Evolutionary conservation across 495 filamentous ascomycete species (phyloP).

Genomic region (Lasiosphaeris hirsuta): DNA sequence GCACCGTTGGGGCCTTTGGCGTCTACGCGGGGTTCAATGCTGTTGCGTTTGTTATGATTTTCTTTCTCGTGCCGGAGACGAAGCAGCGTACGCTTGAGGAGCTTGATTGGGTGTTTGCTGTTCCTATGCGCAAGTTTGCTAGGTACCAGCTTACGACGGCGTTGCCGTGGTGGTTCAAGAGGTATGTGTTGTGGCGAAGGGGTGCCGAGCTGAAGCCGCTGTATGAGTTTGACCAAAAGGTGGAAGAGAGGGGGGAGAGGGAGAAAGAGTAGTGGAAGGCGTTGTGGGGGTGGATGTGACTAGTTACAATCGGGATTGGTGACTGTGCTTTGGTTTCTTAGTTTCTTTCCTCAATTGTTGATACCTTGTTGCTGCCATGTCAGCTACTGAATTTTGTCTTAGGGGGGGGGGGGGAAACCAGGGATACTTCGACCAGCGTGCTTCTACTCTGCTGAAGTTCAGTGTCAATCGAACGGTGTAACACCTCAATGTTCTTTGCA

Average conservation of each 20-base stretch:
- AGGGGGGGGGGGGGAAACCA: too few species aligned
- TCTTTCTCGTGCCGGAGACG: constrained; percentile 64
- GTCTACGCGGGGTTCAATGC: constrained; percentile 63
- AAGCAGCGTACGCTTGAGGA: constrained; percentile 72
- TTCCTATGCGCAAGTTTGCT: constrained; percentile 61
- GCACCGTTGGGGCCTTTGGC: constrained; percentile 54
- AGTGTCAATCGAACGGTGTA: too few species aligned
- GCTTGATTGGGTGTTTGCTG: constrained; percentile 79
- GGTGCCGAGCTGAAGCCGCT: constrained; percentile 56
- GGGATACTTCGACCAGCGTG: too few species aligned
- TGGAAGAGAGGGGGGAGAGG: neutral
- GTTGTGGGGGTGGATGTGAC: neutral
- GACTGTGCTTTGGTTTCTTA: too few species aligned
- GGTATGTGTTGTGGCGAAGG: constrained; percentile 59
- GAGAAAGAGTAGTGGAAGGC: neutral
- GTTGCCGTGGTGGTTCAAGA: constrained; percentile 67
- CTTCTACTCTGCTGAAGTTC: too few species aligned
- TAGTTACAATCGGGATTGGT: too few species aligned
- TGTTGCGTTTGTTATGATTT: constrained; percentile 62
- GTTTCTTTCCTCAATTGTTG: too few species aligned
- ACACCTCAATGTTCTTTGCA: too few species aligned
- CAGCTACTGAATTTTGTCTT: too few species aligned
- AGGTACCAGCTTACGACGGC: constrained; percentile 60
- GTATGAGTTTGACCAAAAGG: constrained; percentile 51
- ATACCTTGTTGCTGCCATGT: too few species aligned